A percentile compares a stretch with the other conserved stretches of the same genome.
phyloP scores from a whole-genome alignment of 106 monocot species.

The Alisma plantagoaquatica region DNA sequence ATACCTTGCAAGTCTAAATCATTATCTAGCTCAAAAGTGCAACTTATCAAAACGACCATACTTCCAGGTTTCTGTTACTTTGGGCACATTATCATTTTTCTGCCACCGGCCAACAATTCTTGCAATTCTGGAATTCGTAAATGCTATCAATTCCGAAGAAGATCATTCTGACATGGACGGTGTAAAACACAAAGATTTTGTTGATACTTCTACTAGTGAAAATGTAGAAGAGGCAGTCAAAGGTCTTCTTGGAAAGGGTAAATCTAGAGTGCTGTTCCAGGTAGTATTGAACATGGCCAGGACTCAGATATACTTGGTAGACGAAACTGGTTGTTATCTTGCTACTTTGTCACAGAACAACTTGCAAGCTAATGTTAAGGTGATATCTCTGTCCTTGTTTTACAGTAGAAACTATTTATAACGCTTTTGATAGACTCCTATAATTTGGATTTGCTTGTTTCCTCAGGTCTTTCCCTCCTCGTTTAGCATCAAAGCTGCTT shows the following conservation, averaged over 20 bases:
- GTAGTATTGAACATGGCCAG: constrained; percentile 69
- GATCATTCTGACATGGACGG: constrained; percentile 1
- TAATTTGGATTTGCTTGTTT: neutral
- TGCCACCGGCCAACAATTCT: constrained; percentile 92
- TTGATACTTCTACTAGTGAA: constrained; percentile 3
- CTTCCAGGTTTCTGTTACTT: constrained; percentile 58
- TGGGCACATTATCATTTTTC: constrained; percentile 84
- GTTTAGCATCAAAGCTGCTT: constrained; percentile 89
- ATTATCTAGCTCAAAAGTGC: too few relatives aligned
- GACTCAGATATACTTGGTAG: constrained; percentile 84
- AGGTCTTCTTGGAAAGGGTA: constrained; percentile 73
- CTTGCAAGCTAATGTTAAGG: constrained; percentile 87
- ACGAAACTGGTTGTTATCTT: constrained; percentile 60
- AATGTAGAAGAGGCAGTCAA: constrained; percentile 34
- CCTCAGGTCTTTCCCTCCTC: constrained; percentile 89
- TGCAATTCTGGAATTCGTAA: constrained; percentile 73
- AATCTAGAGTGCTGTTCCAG: constrained; percentile 70
- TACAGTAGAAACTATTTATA: neutral
- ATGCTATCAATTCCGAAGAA: constrained; percentile 61
- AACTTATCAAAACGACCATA: too few relatives aligned
- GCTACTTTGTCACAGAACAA: constrained; percentile 85
- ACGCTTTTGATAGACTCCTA: neutral
- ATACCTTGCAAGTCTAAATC: too few relatives aligned
- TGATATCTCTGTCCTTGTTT: too few relatives aligned
- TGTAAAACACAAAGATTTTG: constrained; percentile 1